Base-by-base conservation (phyloP, 164 flowering plant species). In the Macadamia tetraphylla region DNA sequence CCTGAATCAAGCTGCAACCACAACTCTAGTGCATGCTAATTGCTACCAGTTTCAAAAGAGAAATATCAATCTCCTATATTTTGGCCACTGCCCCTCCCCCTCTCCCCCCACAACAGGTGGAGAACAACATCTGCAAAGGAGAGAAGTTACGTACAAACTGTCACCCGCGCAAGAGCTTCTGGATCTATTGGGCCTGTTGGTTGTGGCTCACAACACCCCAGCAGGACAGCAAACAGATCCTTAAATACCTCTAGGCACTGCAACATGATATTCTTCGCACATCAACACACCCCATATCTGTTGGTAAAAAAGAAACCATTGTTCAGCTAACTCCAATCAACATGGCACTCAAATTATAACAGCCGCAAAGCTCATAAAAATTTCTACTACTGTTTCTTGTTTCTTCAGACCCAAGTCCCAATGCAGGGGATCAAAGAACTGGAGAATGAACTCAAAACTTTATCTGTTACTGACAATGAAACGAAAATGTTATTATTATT, bases 111-210 rank as follows among this genome's bases (percentile, higher is more conserved):
- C 40, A 35, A 35, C 3, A 35, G 40, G 40, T 2, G 40, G 40
- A 5, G 40, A 35, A 5, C 3, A 23, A 35, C 40, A 35, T 35
- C 40, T 35, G 40, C 40, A 35, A 2, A 35, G 5, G 40, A 35
- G 40, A 5, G 5, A n/a, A 51, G 58, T 44, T 23, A 46, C 92
- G 73, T 90, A 90, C 96, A 90, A 57, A 90, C 96, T 46, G 96
- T 90, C 82, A 85, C 91, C 80, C 91, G 75, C 1, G 96, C 90
- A 68, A 90, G 88, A 67, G 81, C 64, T 74, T 82, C 91, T 31
- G 93, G 96, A 80, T 90, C 91, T 75, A 81, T 84, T 53, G 85
- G 85, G 71, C 90, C 91, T 67, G 77, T 80, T 18, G 84, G 55
- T 69, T 82, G 91, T 51, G 81, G 58, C 76, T 87, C 89, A 76